Evolutionary conservation across 805 yeast genomes (phyloP), one percentile per base, ranked within the genome.

Genomic region (Kodamaea hsintzibuensis): DNA sequence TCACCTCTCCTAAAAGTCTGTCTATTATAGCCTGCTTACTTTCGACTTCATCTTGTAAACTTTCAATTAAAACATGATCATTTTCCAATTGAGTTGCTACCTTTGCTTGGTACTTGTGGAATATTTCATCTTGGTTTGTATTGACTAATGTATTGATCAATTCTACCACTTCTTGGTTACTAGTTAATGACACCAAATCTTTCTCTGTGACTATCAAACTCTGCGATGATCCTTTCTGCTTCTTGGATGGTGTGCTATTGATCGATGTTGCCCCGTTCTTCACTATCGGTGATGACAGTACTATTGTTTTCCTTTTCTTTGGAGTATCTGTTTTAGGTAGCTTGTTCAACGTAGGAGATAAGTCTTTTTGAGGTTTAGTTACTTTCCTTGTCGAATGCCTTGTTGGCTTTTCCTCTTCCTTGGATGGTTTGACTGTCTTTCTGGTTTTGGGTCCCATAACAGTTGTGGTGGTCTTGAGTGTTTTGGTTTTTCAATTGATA

Each of bases 101-200:
- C 18, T 61, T 61, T 25, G 53, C 54, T 42, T 67, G 64, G 57
- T 67, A 71, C 49, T 59, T 59, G 8, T 57, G 57, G 50, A 74
- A 70, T 14, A 70, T 44, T 44, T 60, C 67, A 55, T 73, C 77
- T 49, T 69, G 74, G 33, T 65, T 61, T 3, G 74, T 67, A 38
- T 64, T 61, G 17, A 73, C 64, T 18, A 74, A 64, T 27, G 62
- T 55, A 51, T 72, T 68, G 27, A 74, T 60, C 39, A 73, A 57
- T 18, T 59, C 62, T n/a, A 70, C 57, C 42, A 74, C 55, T 27
- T 70, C 66, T 14, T 62, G 62, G 33, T 62, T 62, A 37, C 65
- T 60, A 1, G 50, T 51, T n/a, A 47, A n/a, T 2, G 42, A 9
- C 10, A 19, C n/a, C 18, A 51, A 18, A 7, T 51, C 54, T 30